Conservation (phyloP, 805 yeast species). For the Candida qinlingensis region DNA sequence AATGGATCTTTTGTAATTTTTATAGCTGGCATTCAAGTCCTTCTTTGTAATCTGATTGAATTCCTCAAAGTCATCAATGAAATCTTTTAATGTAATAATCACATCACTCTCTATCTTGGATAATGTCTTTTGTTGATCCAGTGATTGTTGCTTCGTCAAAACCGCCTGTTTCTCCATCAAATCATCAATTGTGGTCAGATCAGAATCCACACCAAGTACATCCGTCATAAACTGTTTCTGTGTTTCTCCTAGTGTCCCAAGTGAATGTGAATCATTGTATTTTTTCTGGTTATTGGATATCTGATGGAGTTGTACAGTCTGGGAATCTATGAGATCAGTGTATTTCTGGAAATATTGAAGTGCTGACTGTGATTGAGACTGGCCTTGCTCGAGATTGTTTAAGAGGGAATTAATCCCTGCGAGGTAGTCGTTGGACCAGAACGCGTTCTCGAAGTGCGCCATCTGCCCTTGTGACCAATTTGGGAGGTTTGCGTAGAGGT, state of each 20-base stretch:
- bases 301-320: constrained; percentile 11
- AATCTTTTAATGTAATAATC: constrained; percentile 14
- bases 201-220: constrained; percentile 1
- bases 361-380: constrained; percentile 11
- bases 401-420: constrained; percentile 25
- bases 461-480: not conserved
- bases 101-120: constrained; percentile 15
- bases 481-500: no score
- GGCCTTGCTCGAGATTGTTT: constrained; percentile 17
- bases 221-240: not conserved
- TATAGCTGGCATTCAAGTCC: constrained; percentile 1
- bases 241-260: not conserved
- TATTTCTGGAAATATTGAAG: constrained; percentile 19
- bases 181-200: constrained; percentile 4
- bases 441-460: constrained; percentile 15
- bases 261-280: constrained; percentile 2
- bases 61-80: constrained; percentile 18
- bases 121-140: constrained; percentile 1
- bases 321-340: constrained; percentile 12
- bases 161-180: constrained; percentile 7
- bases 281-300: constrained; percentile 6
- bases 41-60: constrained; percentile 11
- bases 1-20: constrained; percentile 10
- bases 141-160: constrained; percentile 2
- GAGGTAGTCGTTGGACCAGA: constrained; percentile 29